Conservation (phyloP, 1,284 basidiomycete species). For the Singerocomus inundabilis region DNA sequence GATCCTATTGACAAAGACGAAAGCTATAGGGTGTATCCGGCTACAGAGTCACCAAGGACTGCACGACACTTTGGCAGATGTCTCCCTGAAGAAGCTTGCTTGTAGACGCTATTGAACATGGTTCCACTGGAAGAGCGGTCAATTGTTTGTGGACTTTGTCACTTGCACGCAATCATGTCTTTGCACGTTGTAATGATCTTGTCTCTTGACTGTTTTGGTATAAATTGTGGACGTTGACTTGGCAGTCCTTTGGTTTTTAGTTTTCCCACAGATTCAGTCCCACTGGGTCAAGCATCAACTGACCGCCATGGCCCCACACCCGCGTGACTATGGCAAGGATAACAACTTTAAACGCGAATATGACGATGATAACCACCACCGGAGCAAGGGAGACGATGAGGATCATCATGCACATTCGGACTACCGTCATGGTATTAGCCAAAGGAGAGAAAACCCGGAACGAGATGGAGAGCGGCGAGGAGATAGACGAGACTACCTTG, state of each 20-base stretch:
- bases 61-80: constrained; percentile 24
- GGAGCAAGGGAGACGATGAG: constrained; percentile 7
- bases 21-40: constrained; percentile 9
- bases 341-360: constrained; percentile 12
- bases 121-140: not conserved
- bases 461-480: constrained; percentile 45
- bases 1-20: not conserved
- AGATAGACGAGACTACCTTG: constrained; percentile 18
- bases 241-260: too few relatives aligned
- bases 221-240: not conserved
- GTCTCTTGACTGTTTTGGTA: not conserved
- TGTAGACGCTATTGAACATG: constrained; percentile 1
- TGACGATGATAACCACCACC: constrained; percentile 5
- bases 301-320: constrained; percentile 15
- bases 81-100: constrained; percentile 11
- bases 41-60: constrained; percentile 7
- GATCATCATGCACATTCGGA: constrained; percentile 7
- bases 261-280: too few relatives aligned
- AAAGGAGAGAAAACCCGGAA: constrained; percentile 11
- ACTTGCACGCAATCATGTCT: not conserved
- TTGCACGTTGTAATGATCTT: not conserved
- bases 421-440: constrained; percentile 7
- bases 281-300: too few relatives aligned
- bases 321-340: constrained; percentile 19
- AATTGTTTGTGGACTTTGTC: not conserved